phyloP scores from a whole-genome alignment of 2,329 filamentous ascomycete species.

The Exophiala lecanii-corni region DNA sequence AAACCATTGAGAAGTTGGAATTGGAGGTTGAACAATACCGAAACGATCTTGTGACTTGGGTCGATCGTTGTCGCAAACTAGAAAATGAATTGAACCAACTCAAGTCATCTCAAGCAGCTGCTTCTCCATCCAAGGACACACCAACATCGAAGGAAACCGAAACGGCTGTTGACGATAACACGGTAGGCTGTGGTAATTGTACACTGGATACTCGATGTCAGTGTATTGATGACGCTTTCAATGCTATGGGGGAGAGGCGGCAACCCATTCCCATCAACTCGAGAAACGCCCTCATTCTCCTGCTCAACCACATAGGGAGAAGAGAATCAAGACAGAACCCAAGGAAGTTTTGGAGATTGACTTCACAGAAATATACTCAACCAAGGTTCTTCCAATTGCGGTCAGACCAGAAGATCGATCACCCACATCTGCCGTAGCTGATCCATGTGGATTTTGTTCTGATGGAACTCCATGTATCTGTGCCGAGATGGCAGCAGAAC shows the following conservation, averaged over 20 bases:
- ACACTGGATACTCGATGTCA: conserved; percentile 59
- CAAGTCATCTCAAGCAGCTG: conserved; percentile 31
- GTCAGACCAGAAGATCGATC: conserved; percentile 34
- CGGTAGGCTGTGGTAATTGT: conserved; percentile 62
- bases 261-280: conserved; percentile 34
- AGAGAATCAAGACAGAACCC: conserved; percentile 48
- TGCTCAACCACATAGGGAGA: conserved; percentile 42
- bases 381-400: conserved; percentile 50
- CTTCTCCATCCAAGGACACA: conserved; percentile 30
- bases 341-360: conserved; percentile 58
- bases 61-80: conserved; percentile 54
- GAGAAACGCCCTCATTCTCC: conserved; percentile 37
- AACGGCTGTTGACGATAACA: conserved; percentile 34
- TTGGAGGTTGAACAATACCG: conserved; percentile 63
- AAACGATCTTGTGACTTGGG: conserved; percentile 44
- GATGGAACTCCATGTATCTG: conserved; percentile 80
- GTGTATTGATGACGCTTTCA: conserved; percentile 53
- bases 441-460: conserved; percentile 76
- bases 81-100: conserved; percentile 52
- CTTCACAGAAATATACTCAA: conserved; percentile 50
- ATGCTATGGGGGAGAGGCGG: conserved; percentile 38
- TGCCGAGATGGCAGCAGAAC: conserved; percentile 57
- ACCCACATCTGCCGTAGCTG: conserved; percentile 47
- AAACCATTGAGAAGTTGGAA: conserved; percentile 55
- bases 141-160: conserved; percentile 34